Base-by-base conservation (phyloP, 805 yeast species). In the Blastobotrys attinorum region DNA sequence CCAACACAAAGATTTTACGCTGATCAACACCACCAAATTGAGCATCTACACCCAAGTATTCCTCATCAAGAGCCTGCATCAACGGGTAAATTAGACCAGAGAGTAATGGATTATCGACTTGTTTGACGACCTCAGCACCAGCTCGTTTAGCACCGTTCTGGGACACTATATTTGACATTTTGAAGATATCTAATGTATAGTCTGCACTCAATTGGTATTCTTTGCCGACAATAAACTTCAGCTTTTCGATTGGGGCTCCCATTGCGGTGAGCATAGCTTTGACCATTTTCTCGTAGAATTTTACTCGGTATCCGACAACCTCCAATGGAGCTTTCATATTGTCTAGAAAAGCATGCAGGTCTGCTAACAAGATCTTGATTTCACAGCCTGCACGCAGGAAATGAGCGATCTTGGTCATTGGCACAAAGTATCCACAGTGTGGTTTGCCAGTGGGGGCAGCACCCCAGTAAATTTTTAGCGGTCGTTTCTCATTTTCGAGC, bases 11-110 rank as follows among this genome's bases (percentile, higher is more conserved):
- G 59, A 92, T 92, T 70, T 92, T 92, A 69, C 99, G 81, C 71
- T 92, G 98, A 66, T 92, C 99, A 44, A 92, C 95, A 64, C 99
- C 99, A 54, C 99, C 99, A 59, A 92, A 92, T 69, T 92, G 98
- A 20, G 77, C 95, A 64, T 92, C 99, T 32, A 77, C 87, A 23
- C 72, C 83, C 59, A 92, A 75, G 64, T 81, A 81, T 60, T 92
- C 82, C 66, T 92, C 99, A 64, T 92, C 99, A 47, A 92, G 73
- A 4, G 97, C 97, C 70, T 92, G 99, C 99, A 92, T 92, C 61
- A 94, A 76, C 44, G 99, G 99, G 67, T 92, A 92, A 55, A 92
- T 87, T 63, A 92, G 76, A 6, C 98, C 98, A 33, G 90, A 79
- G 47, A 92, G 75, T 53, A 88, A 75, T 32, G 99, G 98, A 65